Conservation (phyloP, 148 eudicot genomes). For the Heliamphora exappendiculata region DNA sequence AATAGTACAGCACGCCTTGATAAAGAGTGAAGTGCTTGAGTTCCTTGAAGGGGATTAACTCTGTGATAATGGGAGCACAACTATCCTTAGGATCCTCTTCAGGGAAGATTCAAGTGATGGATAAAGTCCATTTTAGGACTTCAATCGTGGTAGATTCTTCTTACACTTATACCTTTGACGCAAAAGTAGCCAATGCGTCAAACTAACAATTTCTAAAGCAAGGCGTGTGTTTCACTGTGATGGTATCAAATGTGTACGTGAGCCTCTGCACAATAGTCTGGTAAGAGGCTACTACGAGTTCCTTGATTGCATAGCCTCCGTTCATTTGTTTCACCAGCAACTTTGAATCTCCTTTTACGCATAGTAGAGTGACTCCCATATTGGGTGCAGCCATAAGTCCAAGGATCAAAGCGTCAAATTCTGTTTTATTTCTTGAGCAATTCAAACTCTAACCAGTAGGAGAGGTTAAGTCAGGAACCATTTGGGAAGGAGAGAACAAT, state of each 20-base stretch:
- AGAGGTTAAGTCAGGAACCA: neutral
- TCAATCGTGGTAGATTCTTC: neutral
- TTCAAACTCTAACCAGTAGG: neutral
- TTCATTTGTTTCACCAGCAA: neutral
- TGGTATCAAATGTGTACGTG: neutral
- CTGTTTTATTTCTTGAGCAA: neutral
- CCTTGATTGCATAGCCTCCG: neutral
- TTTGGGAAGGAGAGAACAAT: neutral
- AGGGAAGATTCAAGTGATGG: neutral
- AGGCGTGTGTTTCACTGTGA: neutral
- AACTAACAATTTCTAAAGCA: neutral
- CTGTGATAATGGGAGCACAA: neutral
- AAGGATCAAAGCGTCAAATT: neutral
- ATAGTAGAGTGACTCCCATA: neutral
- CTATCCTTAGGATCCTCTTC: neutral
- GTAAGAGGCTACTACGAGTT: neutral
- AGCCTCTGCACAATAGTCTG: neutral
- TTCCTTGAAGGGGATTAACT: neutral
- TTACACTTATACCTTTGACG: neutral
- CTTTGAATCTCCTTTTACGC: neutral
- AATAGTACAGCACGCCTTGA: neutral
- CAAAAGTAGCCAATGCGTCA: neutral
- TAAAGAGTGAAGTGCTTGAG: neutral
- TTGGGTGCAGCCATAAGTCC: neutral
- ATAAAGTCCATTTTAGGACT: neutral